Evolutionary conservation across 768 basidiomycete genomes (phyloP).

Genomic region (Xanthoconium stramineum): DNA sequence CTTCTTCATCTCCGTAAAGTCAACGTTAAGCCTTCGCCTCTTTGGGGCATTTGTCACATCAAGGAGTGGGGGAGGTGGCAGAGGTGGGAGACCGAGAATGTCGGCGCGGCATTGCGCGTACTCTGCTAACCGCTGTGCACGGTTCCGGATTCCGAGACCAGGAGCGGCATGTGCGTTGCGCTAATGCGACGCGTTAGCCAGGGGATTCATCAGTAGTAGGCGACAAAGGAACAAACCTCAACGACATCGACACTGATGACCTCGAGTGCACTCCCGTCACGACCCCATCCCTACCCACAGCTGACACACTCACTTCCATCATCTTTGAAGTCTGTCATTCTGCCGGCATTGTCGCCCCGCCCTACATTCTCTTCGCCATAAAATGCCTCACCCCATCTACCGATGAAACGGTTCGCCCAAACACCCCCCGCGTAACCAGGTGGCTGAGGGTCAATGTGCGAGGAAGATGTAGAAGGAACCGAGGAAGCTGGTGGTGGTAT

Average conservation of each 20-base stretch:
- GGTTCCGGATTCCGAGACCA: constrained; percentile 59
- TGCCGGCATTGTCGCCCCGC: constrained; percentile 22
- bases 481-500: constrained; percentile 19
- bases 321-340: constrained; percentile 37
- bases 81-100: constrained; percentile 32
- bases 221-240: constrained; percentile 43
- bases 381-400: constrained; percentile 38
- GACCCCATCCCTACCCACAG: constrained; percentile 74
- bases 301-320: constrained; percentile 63
- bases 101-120: constrained; percentile 59
- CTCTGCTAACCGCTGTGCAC: constrained; percentile 63
- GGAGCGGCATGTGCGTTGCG: constrained; percentile 48
- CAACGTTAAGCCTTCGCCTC: constrained; percentile 21
- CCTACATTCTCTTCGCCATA: constrained; percentile 31
- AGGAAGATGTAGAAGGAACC: constrained; percentile 25
- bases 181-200: constrained; percentile 31
- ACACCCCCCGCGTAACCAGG: constrained; percentile 29
- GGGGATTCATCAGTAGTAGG: background rate
- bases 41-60: constrained; percentile 37
- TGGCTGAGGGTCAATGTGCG: constrained; percentile 22
- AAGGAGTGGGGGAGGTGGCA: constrained; percentile 23
- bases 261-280: constrained; percentile 76
- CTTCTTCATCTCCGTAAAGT: constrained; percentile 22
- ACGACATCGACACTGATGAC: constrained; percentile 62
- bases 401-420: constrained; percentile 39